These are phyloP conservation scores for Ascocoryne sarcoides DNA, from an alignment of 2,329 filamentous ascomycete species.

Conservation along the genomic window DNA sequence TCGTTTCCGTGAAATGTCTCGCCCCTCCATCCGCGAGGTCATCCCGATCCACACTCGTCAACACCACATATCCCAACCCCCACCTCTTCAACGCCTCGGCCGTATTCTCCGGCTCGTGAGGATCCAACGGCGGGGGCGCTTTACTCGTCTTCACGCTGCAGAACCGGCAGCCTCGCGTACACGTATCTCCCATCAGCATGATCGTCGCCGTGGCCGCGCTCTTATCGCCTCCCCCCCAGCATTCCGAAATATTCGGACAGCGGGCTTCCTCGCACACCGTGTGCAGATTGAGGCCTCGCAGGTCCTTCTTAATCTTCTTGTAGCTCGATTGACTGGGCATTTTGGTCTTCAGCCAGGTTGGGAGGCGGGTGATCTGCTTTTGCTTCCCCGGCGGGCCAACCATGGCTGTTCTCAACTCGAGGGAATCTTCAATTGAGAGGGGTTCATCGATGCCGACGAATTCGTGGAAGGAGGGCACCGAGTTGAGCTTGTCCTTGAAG, in stretches of 20 bases:
- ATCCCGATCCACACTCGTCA: conserved; percentile 90
- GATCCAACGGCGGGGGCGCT: conserved; percentile 69
- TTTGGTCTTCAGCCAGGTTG: conserved; percentile 92
- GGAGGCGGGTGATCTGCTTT: conserved; percentile 64
- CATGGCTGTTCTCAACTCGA: conserved; percentile 51
- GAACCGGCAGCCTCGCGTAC: conserved; percentile 91
- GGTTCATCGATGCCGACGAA: conserved; percentile 40
- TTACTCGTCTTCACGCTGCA: conserved; percentile 91
- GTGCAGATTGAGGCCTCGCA: conserved; percentile 81
- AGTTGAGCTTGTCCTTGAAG: conserved; percentile 29
- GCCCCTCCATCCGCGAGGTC: conserved; percentile 86
- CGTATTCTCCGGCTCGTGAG: conserved; percentile 93
- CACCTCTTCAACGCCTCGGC: conserved; percentile 87
- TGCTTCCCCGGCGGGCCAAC: conserved; percentile 56
- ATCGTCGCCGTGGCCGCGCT: conserved; percentile 91
- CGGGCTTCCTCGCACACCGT: conserved; percentile 97
- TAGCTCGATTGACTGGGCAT: conserved; percentile 80
- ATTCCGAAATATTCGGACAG: conserved; percentile 96
- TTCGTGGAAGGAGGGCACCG: conserved; percentile 48
- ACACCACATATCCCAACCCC: conserved; percentile 91
- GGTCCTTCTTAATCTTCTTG: conserved; percentile 89
- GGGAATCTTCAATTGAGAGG: conserved; percentile 45
- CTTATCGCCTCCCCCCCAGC: conserved; percentile 89
- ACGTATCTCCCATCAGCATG: conserved; percentile 99
- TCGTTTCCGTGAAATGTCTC: conserved; percentile 84